Conservation (phyloP, 352 stramenopile species). For the Globisporangium mamillatum region DNA sequence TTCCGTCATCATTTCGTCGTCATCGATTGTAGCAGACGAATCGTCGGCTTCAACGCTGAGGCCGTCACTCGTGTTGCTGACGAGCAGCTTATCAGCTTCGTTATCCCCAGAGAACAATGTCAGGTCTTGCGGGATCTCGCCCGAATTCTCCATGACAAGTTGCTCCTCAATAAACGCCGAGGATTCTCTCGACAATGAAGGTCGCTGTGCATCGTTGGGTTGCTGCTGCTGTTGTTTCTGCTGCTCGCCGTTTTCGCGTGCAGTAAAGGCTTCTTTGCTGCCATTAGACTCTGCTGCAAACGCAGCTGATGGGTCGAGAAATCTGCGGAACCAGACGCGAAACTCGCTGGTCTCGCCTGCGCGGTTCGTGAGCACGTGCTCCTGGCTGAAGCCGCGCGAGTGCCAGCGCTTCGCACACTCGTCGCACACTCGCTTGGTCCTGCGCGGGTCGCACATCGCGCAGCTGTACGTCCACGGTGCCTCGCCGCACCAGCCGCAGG, state of each 20-base stretch:
- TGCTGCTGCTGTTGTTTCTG: conserved; percentile 1
- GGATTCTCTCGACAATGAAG: not conserved
- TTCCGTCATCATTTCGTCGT: not conserved
- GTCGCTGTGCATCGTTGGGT: not conserved
- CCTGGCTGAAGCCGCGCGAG: conserved; percentile 31
- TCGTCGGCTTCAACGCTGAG: not conserved
- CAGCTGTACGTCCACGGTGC: conserved; percentile 32
- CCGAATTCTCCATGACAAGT: not conserved
- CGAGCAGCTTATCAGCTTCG: not conserved
- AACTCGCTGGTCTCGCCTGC: conserved; percentile 19
- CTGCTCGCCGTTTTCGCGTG: not conserved
- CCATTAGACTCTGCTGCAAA: not conserved
- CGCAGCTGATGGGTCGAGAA: not conserved
- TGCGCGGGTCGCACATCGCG: conserved; percentile 31
- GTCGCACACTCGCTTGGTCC: conserved; percentile 26
- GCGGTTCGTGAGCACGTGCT: conserved; percentile 30
- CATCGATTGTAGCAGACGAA: not conserved
- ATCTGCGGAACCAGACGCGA: conserved; percentile 17
- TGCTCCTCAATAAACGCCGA: not conserved
- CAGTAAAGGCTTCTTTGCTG: not conserved
- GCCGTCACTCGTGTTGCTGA: not conserved
- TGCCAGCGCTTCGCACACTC: conserved; percentile 36
- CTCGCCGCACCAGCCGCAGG: conserved; percentile 38
- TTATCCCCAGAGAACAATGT: not conserved
- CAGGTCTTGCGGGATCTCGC: not conserved